phyloP scores from a whole-genome alignment of 768 basidiomycete species.

The Lactifluus piperatus region DNA sequence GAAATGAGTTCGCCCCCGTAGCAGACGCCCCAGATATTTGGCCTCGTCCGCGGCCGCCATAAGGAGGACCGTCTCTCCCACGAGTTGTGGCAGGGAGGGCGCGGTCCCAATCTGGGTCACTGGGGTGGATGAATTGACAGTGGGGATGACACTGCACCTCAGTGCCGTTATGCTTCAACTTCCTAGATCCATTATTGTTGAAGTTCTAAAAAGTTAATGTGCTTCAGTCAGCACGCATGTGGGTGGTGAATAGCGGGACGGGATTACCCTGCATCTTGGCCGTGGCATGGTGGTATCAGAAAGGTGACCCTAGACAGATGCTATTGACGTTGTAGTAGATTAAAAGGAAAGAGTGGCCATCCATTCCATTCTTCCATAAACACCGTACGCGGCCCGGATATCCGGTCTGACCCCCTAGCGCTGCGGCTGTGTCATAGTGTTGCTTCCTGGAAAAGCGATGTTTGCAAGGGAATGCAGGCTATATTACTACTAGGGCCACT shows the following conservation, averaged over 20 bases:
- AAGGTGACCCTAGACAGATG: not conserved
- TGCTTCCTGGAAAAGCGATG: too few relatives aligned
- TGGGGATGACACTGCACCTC: not conserved
- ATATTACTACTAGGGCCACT: too few relatives aligned
- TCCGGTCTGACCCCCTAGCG: not conserved
- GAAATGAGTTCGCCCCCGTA: not conserved
- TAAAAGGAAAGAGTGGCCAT: too few relatives aligned
- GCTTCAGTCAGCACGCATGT: not conserved
- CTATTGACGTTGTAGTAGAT: not conserved
- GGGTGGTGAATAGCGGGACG: not conserved
- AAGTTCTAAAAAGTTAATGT: slow-evolving; percentile 5
- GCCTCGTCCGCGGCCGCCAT: slow-evolving; percentile 1
- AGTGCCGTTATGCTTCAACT: not conserved
- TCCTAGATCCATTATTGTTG: slow-evolving; percentile 3
- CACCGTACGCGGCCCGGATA: not conserved
- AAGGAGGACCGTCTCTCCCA: slow-evolving; percentile 1
- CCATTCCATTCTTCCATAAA: too few relatives aligned
- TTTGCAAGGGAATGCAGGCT: too few relatives aligned
- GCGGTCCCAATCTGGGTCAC: slow-evolving; percentile 9
- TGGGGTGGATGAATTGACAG: slow-evolving; percentile 12
- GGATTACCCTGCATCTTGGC: not conserved
- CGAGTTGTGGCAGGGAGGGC: not conserved
- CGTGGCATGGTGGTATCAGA: slow-evolving; percentile 1
- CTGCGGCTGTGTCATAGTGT: too few relatives aligned
- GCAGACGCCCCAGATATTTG: not conserved